phyloP scores from a whole-genome alignment of 2,329 filamentous ascomycete species.

The Trichoderma gracile region DNA sequence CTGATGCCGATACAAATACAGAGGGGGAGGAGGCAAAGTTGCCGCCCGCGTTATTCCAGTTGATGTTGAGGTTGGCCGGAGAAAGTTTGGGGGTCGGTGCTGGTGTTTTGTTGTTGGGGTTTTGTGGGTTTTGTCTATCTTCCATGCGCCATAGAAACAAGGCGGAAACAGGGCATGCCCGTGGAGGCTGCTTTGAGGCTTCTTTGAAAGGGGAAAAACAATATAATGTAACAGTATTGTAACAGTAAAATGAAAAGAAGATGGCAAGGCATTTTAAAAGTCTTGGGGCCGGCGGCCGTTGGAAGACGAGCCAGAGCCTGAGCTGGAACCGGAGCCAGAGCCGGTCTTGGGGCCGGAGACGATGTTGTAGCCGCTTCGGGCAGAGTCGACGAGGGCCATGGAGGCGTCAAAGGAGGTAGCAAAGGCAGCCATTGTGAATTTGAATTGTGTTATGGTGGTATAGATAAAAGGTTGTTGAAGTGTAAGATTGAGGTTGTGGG shows the following conservation, averaged over 20 bases:
- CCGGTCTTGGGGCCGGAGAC: slow-evolving; percentile 33
- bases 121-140: slow-evolving; percentile 18
- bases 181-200: neutral
- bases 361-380: slow-evolving; percentile 49
- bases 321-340: slow-evolving; percentile 30
- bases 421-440: slow-evolving; percentile 37
- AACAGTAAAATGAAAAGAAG: neutral
- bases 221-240: neutral
- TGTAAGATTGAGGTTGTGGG: neutral
- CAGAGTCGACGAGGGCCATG: slow-evolving; percentile 41
- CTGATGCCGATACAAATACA: slow-evolving; percentile 21
- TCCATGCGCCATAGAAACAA: slow-evolving; percentile 6
- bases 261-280: slow-evolving; percentile 40
- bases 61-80: too few species aligned
- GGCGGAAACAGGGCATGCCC: too few species aligned
- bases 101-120: neutral
- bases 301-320: slow-evolving; percentile 16
- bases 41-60: neutral
- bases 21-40: neutral
- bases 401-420: slow-evolving; percentile 33
- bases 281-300: slow-evolving; percentile 49
- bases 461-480: neutral
- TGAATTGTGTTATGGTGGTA: neutral
- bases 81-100: too few species aligned
- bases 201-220: neutral